Evolutionary conservation across 2,329 filamentous ascomycete genomes (phyloP), one percentile per base, ranked within the genome.

Genomic region (Microdochium trichocladiopsis): DNA sequence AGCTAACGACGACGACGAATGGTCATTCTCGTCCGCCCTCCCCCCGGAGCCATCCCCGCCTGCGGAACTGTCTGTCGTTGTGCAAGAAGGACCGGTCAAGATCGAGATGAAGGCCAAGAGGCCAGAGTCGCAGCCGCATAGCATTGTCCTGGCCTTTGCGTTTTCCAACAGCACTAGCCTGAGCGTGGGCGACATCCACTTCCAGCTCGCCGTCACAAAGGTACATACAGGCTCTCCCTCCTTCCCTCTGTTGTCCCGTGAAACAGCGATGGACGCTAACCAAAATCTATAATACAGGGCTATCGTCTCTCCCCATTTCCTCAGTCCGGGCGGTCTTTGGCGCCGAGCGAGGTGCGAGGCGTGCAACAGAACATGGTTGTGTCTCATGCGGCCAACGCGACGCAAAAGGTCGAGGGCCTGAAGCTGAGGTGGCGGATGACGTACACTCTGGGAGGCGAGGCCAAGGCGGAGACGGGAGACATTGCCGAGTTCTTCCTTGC

Each of bases 181-280:
- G 61, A 79, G 83, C 0, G 79, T 99, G 22, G 79, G 80, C 2
- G 88, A 95, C 57, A 74, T 99, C 25, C 91, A 93, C 53, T 95
- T 96, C 63, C 90, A 96, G 68, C 78, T 95, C 37, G 94, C 94
- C 2, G 93, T 96, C 25, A 94, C 93, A 54, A 97, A 93, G 82
- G 92, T 95, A 73, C 58, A 69, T 57, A 25, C 16, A 45, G 36
- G 6, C 10, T 47, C 28, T 21, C 28, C 11, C 48, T 52, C 23
- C 53, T 41, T 50, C 25, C 22, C 24, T 49, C 22, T 43, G 47
- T 25, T 23, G 28, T 49, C n/a, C n/a, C n/a, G n/a, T n/a, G n/a
- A n/a, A n/a, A n/a, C n/a, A n/a, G n/a, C n/a, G n/a, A n/a, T n/a
- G n/a, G n/a, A n/a, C 51, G 28, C 51, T 56, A 28, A 59, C 47